A percentile compares a stretch with the other conserved stretches of the same genome.
These are phyloP conservation scores for Fusarium sp. DNA, from an alignment of 2,329 filamentous ascomycete species.

Conservation along the genomic window DNA sequence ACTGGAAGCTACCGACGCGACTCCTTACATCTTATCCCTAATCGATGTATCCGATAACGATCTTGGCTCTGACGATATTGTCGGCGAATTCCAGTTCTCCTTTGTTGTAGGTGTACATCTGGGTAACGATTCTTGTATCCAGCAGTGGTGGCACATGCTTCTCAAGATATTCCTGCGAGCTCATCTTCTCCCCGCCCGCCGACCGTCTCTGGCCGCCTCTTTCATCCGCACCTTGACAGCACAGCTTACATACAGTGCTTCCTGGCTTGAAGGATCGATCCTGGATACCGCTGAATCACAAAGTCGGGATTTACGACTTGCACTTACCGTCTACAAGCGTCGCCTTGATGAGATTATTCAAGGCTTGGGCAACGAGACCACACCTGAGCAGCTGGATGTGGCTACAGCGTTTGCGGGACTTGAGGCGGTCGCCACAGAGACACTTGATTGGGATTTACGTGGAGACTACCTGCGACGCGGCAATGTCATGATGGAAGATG, in stretches of 20 bases:
- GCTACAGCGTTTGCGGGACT: slow-evolving; percentile 60
- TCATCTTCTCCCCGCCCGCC: slow-evolving; percentile 57
- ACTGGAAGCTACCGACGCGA: slow-evolving; percentile 62
- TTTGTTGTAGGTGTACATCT: slow-evolving; percentile 70
- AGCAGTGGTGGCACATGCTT: slow-evolving; percentile 72
- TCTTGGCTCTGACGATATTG: slow-evolving; percentile 58
- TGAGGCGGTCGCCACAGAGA: slow-evolving; percentile 49
- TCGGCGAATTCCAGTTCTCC: slow-evolving; percentile 72
- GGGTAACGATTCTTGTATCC: slow-evolving; percentile 69
- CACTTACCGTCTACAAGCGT: slow-evolving; percentile 67
- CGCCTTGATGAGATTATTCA: slow-evolving; percentile 63
- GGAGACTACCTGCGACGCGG: slow-evolving; percentile 63
- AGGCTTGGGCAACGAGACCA: slow-evolving; percentile 51
- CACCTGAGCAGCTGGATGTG: slow-evolving; percentile 58
- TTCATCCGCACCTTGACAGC: slow-evolving; percentile 65
- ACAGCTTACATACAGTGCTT: slow-evolving; percentile 67
- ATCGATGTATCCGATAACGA: slow-evolving; percentile 50
- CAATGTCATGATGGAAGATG: slow-evolving; percentile 65
- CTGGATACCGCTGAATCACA: slow-evolving; percentile 54
- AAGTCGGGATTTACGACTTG: slow-evolving; percentile 56
- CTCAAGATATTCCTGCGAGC: slow-evolving; percentile 65
- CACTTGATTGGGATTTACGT: slow-evolving; percentile 68
- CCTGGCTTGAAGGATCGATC: slow-evolving; percentile 61
- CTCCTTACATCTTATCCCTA: slow-evolving; percentile 58
- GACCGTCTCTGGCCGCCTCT: slow-evolving; percentile 60